A percentile compares a stretch with the other conserved stretches of the same genome.
Conservation (phyloP, 164 flowering plant species). For the Berberis vulgaris region DNA sequence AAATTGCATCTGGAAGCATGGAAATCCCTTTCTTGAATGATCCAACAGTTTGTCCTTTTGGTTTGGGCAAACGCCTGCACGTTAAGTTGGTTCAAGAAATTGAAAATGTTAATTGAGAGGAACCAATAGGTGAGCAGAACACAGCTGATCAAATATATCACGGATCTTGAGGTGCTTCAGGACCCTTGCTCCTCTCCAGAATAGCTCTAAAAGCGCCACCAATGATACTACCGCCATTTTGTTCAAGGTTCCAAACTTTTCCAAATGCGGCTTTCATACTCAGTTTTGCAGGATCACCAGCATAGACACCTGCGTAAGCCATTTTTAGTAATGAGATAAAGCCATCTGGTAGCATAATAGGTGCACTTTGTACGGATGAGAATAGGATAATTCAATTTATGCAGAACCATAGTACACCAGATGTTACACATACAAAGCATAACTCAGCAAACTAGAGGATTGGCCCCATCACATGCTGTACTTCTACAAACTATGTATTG, state of each 20-base stretch:
- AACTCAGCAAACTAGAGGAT: no score
- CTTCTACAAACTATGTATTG: no score
- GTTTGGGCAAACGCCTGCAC: conserved; percentile 74
- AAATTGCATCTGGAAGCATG: conserved; percentile 83
- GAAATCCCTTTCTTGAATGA: conserved; percentile 82
- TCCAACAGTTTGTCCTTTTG: conserved; percentile 96
- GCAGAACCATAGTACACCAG: no score
- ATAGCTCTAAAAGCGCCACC: conserved; percentile 78
- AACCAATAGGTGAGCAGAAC: neutral
- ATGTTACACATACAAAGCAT: no score
- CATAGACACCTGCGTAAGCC: conserved; percentile 75
- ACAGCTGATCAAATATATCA: conserved; percentile 23
- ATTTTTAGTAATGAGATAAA: conserved; percentile 2
- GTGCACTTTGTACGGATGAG: no score
- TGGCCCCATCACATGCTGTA: no score
- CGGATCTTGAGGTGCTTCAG: conserved; percentile 76
- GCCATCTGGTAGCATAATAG: no score
- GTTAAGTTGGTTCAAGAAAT: conserved; percentile 7
- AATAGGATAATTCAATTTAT: no score
- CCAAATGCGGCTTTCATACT: conserved; percentile 99
- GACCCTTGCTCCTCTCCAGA: conserved; percentile 45
- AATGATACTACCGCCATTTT: conserved; percentile 83
- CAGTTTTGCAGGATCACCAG: conserved; percentile 91
- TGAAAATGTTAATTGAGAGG: conserved; percentile 7
- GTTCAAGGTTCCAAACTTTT: conserved; percentile 90